Percentiles rank a stretch among this genome's conserved stretches.
phyloP scores from a whole-genome alignment of 2,329 filamentous ascomycete genomes.

The Clarireedia paspali region DNA sequence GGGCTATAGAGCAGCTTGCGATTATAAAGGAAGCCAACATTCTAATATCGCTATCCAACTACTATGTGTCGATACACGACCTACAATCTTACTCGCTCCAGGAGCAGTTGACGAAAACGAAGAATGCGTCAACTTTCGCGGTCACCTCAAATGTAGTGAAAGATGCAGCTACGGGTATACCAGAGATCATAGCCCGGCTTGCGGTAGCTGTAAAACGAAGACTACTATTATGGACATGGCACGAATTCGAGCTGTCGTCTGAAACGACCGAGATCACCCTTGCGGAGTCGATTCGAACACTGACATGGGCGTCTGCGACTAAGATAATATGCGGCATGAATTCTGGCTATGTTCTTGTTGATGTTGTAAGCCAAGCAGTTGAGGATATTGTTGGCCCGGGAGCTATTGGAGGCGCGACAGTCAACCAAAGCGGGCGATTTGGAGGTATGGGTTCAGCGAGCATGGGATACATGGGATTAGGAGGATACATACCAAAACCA shows the following conservation, averaged over 20 bases:
- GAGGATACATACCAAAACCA: conserved; percentile 84
- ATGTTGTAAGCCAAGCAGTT: conserved; percentile 66
- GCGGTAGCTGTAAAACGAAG: conserved; percentile 91
- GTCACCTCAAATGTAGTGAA: conserved; percentile 95
- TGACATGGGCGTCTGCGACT: conserved; percentile 86
- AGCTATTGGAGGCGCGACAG: conserved; percentile 56
- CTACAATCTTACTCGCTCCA: conserved; percentile 75
- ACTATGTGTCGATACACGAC: conserved; percentile 83
- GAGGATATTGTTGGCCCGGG: conserved; percentile 76
- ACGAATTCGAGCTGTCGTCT: conserved; percentile 77
- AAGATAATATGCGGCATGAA: conserved; percentile 87
- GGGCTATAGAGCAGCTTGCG: conserved; percentile 86
- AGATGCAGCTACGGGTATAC: conserved; percentile 77
- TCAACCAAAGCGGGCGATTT: conserved; percentile 52
- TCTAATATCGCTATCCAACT: conserved; percentile 84
- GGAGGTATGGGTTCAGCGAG: conserved; percentile 75
- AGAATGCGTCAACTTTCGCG: conserved; percentile 82
- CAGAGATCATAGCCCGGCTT: conserved; percentile 83
- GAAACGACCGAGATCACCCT: conserved; percentile 72
- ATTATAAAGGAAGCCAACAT: conserved; percentile 93
- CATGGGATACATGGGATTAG: conserved; percentile 96
- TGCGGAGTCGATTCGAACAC: conserved; percentile 73
- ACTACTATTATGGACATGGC: conserved; percentile 89
- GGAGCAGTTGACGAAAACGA: conserved; percentile 73
- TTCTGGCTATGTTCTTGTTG: conserved; percentile 81